Evolutionary conservation across 306 rosid species (phyloP), one percentile per base, ranked within the genome.

Genomic region (Pachyrhizus erosus): DNA sequence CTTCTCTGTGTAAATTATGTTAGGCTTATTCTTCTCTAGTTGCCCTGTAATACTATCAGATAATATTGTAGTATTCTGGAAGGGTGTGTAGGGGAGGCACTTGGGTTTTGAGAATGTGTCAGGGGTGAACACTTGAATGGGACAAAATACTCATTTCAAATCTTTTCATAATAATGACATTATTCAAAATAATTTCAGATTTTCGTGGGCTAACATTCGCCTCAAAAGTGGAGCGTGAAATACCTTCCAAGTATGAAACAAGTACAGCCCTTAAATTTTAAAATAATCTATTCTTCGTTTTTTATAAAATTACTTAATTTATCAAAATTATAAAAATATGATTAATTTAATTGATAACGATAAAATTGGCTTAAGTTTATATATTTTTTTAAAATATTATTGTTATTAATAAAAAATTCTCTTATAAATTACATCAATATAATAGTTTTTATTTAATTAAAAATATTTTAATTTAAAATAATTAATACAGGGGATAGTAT

Each of bases 21-120:
- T 61, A 34, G 17, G 49, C 40, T 10, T 24, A 79, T 57, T 73
- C n/a, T 61, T 64, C 57, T 80, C 54, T 14, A 34, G 68, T 21
- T 34, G 51, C 67, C 40, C 8, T 20, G 18, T 6, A 11, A 51
- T 34, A 6, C 23, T 74, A 20, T 15, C 67, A 62, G 18, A 60
- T 5, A 5, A 11, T 60, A 24, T 60, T 60, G 34, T 26, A 9
- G 8, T 23, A 10, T 21, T 55, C 65, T 23, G 15, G 65, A 58
- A 58, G 34, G 20, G 8, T 58, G 37, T 26, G 34, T n/a, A 48
- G 71, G 71, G 40, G 43, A 64, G 24, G 3, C 27, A 40, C 0
- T 40, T 39, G 51, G 8, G 5, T 26, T 45, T 23, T 43, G 1
- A 70, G 20, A 70, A 23, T 3, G 13, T 71, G 7, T 10, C 1